Evolutionary conservation across 768 basidiomycete genomes (phyloP), one percentile per base, ranked within the genome.

Genomic region (Rickenella mellea): DNA sequence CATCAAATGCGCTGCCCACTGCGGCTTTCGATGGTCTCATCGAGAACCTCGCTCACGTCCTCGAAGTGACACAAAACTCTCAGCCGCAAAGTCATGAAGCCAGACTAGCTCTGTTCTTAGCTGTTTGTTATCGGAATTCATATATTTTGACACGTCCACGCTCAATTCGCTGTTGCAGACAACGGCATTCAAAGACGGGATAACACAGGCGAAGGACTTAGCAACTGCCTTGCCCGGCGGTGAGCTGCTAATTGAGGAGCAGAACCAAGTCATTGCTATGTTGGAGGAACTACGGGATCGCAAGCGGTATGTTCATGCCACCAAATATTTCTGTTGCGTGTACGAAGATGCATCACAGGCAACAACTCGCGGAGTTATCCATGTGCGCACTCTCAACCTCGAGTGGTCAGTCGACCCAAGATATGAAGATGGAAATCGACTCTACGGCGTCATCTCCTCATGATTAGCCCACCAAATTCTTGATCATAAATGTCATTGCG

Each of bases 371-470:
- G 0, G 63, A 68, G 11, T 83, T 85, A 48, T 58, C 76, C 4
- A 57, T 65, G 11, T 63, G 61, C 41, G 64, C 65, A 15, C 52
- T 71, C 17, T 54, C 52, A 11, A 61, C 62, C 6, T 49, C 57
- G 6, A 37, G 48, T 20, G 15, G 32, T 26, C 39, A 36, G 4
- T 45, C 43, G 4, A 27, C 51, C 20, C 52, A 49, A 11, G 45
- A 47, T 2, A 49, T 47, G 4, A 69, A 66, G 47, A 81, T 83
- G 73, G 83, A 84, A 49, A 59, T 85, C 28, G 83, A 86, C 53
- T 86, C 83, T 11, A 78, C 76, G 44, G 83, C 83, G 21, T 84
- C 83, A 3, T 85, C 83, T 3, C 83, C 83, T 9, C 33, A 36
- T 10, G 33, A 36, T 10, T 36, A 36, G 15, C 33, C 33, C 19